Evolutionary conservation across 139 green algal species (phyloP).

Genomic region (Tetraselmis striata): DNA sequence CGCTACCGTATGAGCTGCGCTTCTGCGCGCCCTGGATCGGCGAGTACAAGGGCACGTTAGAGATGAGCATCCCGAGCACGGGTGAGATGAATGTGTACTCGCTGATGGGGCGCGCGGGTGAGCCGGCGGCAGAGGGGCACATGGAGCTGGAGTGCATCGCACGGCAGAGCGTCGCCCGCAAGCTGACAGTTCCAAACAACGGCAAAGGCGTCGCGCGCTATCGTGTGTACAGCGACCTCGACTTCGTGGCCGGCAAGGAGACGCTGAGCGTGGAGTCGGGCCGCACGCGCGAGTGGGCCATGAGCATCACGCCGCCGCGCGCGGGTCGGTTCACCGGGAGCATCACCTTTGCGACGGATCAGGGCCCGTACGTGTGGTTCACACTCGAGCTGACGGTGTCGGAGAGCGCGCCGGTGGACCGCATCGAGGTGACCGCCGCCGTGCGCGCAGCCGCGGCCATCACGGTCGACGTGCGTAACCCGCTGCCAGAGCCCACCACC

Average conservation of each 20-base stretch:
- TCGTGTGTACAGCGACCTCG: conserved; percentile 45
- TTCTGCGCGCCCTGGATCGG: conserved; percentile 50
- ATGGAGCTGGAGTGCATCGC: conserved; percentile 49
- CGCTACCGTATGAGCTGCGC: conserved; percentile 43
- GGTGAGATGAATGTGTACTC: conserved; percentile 48
- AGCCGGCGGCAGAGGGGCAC: conserved; percentile 58
- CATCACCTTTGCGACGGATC: conserved; percentile 51
- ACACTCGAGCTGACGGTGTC: conserved; percentile 42
- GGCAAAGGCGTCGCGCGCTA: neutral
- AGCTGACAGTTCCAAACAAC: neutral
- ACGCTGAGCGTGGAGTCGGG: conserved; percentile 19
- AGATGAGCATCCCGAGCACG: conserved; percentile 50
- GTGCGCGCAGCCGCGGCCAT: conserved; percentile 32
- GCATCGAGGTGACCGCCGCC: conserved; percentile 35
- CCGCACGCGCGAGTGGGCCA: conserved; percentile 25
- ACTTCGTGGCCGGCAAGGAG: conserved; percentile 35
- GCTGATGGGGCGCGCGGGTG: conserved; percentile 42
- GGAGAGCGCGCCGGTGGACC: conserved; percentile 45
- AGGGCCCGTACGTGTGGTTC: conserved; percentile 63
- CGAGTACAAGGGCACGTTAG: conserved; percentile 40
- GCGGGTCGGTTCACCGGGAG: conserved; percentile 40
- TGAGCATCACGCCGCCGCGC: conserved; percentile 26
- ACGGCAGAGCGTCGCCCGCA: neutral
- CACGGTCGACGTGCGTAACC: neutral
- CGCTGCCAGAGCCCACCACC: neutral